Percentiles rank a stretch among this genome's conserved stretches.
These are phyloP conservation scores for Teratosphaeria nubilosa DNA, from an alignment of 2,329 filamentous ascomycete species.

Conservation along the genomic window DNA sequence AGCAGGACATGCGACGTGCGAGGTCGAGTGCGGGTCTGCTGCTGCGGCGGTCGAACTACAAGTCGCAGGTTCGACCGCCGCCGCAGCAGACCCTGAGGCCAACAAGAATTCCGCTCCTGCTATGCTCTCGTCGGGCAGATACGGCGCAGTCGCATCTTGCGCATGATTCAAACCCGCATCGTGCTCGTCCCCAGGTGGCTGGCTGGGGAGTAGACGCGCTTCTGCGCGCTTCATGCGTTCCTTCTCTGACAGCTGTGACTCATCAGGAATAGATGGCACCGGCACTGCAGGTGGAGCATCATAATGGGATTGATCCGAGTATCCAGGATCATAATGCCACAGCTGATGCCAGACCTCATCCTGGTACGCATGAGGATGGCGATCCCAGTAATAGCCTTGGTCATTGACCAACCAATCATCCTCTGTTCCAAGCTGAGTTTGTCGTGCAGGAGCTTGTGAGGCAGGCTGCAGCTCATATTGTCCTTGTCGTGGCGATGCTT, in stretches of 20 bases:
- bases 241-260: slow-evolving; percentile 66
- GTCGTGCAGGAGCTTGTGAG: not conserved
- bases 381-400: not conserved
- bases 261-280: slow-evolving; percentile 49
- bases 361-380: not conserved
- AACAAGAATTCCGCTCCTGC: slow-evolving; percentile 10
- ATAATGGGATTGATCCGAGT: slow-evolving; percentile 7
- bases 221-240: slow-evolving; percentile 69
- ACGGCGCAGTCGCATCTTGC: slow-evolving; percentile 26
- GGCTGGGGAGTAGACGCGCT: slow-evolving; percentile 68
- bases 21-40: not conserved
- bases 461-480: slow-evolving; percentile 2
- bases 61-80: too few species aligned
- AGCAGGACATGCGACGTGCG: not conserved
- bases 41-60: not conserved
- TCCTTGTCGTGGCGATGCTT: not conserved
- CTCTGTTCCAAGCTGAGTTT: not conserved
- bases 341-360: not conserved
- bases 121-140: slow-evolving; percentile 14
- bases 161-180: slow-evolving; percentile 28
- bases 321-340: slow-evolving; percentile 1
- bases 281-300: slow-evolving; percentile 16
- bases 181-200: slow-evolving; percentile 45
- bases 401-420: not conserved
- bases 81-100: slow-evolving; percentile 11